These are phyloP conservation scores for Hanseniaspora lachancei DNA, from an alignment of 805 yeast genomes.

Conservation along the genomic window DNA sequence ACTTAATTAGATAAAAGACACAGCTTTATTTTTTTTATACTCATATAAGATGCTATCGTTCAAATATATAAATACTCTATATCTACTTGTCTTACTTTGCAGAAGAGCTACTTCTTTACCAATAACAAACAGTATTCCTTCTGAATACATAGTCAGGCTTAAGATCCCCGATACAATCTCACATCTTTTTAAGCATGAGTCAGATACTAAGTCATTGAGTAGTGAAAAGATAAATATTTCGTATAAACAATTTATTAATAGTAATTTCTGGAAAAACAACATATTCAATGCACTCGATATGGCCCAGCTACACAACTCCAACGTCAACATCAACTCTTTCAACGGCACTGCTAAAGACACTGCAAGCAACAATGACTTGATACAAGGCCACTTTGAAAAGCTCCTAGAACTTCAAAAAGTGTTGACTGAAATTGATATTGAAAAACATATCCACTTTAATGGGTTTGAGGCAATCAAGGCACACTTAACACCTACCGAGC, in stretches of 20 bases:
- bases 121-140: neutral
- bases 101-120: neutral
- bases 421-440: slow-evolving; percentile 1
- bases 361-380: neutral
- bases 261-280: slow-evolving; percentile 23
- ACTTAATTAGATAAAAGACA: too few species aligned
- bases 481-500: slow-evolving; percentile 36
- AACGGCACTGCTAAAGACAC: neutral
- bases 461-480: slow-evolving; percentile 60
- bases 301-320: slow-evolving; percentile 14
- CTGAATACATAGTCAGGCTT: slow-evolving; percentile 39
- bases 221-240: slow-evolving; percentile 30
- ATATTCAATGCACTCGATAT: slow-evolving; percentile 11
- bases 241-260: neutral
- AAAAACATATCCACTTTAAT: slow-evolving; percentile 35
- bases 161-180: slow-evolving; percentile 35
- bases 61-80: neutral
- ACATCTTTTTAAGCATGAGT: slow-evolving; percentile 20
- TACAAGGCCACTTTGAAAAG: neutral
- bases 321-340: slow-evolving; percentile 30
- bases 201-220: slow-evolving; percentile 25
- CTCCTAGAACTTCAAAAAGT: neutral
- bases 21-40: too few species aligned
- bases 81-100: neutral
- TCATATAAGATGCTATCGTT: neutral